These are phyloP conservation scores for Eucalyptus melliodora DNA, from an alignment of 345 rosid species.

Conservation along the genomic window DNA sequence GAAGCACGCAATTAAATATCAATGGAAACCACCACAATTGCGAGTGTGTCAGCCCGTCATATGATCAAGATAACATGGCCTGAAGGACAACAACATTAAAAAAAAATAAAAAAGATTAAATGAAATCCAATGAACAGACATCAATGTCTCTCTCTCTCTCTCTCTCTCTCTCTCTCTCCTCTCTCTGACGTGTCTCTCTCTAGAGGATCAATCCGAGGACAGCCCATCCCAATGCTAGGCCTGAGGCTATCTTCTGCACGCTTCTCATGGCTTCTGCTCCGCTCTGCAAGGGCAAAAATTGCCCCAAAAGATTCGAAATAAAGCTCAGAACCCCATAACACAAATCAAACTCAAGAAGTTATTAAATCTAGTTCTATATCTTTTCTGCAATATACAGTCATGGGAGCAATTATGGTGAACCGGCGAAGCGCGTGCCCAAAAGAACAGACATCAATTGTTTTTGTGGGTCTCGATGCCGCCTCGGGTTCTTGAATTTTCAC, in stretches of 20 bases:
- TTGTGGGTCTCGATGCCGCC: background rate
- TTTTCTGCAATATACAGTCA: background rate
- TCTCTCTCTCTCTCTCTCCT: background rate
- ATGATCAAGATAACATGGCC: background rate
- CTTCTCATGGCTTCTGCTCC: slow-evolving; percentile 28
- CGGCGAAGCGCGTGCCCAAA: background rate
- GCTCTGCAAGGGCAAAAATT: slow-evolving; percentile 26
- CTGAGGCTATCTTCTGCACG: slow-evolving; percentile 19
- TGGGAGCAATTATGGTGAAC: background rate
- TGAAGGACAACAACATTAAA: background rate
- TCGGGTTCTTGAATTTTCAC: background rate
- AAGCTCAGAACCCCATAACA: background rate
- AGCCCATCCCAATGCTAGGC: slow-evolving; percentile 43
- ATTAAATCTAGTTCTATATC: background rate
- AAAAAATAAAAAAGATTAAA: background rate
- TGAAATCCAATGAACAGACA: background rate
- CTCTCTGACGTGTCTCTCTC: background rate
- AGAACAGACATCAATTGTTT: background rate
- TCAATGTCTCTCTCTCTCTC: background rate
- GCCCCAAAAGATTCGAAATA: background rate
- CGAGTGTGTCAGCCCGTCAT: background rate
- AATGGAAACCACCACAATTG: background rate
- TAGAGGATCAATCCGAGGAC: slow-evolving; percentile 28
- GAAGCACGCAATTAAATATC: background rate
- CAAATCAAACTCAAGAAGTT: background rate